Evolutionary conservation across 768 basidiomycete genomes (phyloP).

Genomic region (Trametes gibbosa): DNA sequence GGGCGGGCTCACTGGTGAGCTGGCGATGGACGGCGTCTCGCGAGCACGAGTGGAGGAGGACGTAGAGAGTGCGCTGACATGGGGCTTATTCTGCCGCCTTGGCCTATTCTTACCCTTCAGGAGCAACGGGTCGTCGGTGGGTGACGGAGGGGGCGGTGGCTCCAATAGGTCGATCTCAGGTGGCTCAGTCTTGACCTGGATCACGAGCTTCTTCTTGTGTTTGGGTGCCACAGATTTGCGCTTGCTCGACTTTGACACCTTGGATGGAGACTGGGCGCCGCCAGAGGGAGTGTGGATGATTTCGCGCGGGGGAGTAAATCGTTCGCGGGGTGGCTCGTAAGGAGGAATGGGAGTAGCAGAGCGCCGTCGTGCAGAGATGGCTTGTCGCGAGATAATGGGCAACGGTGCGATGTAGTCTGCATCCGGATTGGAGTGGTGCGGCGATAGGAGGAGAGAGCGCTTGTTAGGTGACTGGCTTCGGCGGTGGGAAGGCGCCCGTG

Average conservation of each 20-base stretch:
- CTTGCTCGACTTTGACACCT: conserved; percentile 38
- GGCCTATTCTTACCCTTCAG: conserved; percentile 42
- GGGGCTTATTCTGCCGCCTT: conserved; percentile 17
- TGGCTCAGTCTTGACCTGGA: conserved; percentile 56
- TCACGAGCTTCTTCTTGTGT: conserved; percentile 25
- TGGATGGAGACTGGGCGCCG: conserved; percentile 16
- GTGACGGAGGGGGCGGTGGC: conserved; percentile 68
- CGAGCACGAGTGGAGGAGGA: conserved; percentile 31
- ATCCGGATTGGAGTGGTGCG: conserved; percentile 46
- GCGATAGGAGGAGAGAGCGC: conserved; percentile 34
- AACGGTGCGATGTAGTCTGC: conserved; percentile 47
- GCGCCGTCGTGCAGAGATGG: conserved; percentile 32
- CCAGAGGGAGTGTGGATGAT: conserved; percentile 45
- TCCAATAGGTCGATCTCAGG: conserved; percentile 58
- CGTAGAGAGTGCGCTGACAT: conserved; percentile 18
- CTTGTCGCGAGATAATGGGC: conserved; percentile 25
- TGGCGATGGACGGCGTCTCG: conserved; percentile 37
- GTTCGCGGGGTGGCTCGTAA: conserved; percentile 64
- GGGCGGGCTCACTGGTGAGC: conserved; percentile 26
- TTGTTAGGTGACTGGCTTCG: conserved; percentile 28
- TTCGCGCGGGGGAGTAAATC: conserved; percentile 71
- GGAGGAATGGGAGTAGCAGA: conserved; percentile 53
- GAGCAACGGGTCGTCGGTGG: conserved; percentile 72
- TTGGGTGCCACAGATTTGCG: conserved; percentile 32
- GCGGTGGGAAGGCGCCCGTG: conserved; percentile 22